Percentiles rank a stretch among this genome's conserved stretches.
phyloP scores from a whole-genome alignment of 805 yeast species.

The Wickerhamiella dianesei region DNA sequence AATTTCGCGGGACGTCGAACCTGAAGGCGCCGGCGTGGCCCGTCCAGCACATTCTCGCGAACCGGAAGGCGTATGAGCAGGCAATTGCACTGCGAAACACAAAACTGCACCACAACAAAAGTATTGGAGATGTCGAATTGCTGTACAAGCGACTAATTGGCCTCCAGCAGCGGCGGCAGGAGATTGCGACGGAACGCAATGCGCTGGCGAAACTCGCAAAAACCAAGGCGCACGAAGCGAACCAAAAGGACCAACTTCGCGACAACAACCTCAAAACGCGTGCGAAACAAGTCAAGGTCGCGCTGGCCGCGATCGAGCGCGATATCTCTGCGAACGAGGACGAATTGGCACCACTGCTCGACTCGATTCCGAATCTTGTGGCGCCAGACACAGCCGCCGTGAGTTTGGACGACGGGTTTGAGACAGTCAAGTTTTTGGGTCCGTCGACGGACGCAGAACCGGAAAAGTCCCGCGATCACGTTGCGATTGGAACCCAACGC shows the following conservation, averaged over 20 bases:
- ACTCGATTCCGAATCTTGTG: slow-evolving; percentile 24
- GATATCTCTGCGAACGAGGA: slow-evolving; percentile 7
- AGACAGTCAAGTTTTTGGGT: slow-evolving; percentile 10
- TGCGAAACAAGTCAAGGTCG: slow-evolving; percentile 13
- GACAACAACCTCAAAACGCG: slow-evolving; percentile 9
- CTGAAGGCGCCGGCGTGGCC: slow-evolving; percentile 16
- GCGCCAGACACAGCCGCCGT: slow-evolving; percentile 14
- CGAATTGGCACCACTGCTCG: slow-evolving; percentile 14
- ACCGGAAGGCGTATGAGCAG: slow-evolving; percentile 14
- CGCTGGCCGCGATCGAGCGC: slow-evolving; percentile 12
- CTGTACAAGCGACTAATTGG: slow-evolving; percentile 16
- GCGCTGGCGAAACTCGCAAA: slow-evolving; percentile 11
- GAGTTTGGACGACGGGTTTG: slow-evolving; percentile 12
- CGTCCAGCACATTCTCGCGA: slow-evolving; percentile 13
- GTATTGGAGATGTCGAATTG: slow-evolving; percentile 18
- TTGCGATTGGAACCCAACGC: slow-evolving; percentile 51
- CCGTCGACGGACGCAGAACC: not conserved
- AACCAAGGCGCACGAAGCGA: slow-evolving; percentile 5
- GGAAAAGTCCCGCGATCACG: slow-evolving; percentile 38
- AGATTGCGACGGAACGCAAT: slow-evolving; percentile 16
- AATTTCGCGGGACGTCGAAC: slow-evolving; percentile 11
- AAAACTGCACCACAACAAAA: slow-evolving; percentile 10
- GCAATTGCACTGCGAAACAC: slow-evolving; percentile 18
- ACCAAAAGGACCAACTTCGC: slow-evolving; percentile 13
- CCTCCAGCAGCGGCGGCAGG: slow-evolving; percentile 9